Evolutionary conservation across 495 filamentous ascomycete species (phyloP), one percentile per base, ranked within the genome.

Genomic region (Aspergillus sparsus): DNA sequence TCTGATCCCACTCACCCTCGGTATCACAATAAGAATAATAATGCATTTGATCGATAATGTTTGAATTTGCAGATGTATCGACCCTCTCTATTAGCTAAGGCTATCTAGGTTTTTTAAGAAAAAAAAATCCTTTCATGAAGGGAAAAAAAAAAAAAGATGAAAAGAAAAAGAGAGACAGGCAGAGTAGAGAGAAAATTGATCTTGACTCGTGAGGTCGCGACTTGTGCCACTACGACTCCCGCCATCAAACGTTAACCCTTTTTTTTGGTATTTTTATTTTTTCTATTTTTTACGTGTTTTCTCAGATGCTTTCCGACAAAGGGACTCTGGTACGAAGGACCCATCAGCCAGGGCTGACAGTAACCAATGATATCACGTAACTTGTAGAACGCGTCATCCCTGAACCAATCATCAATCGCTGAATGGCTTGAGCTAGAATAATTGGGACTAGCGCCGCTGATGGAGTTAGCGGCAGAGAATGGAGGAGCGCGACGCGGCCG

Each of bases 381-480:
- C 57, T 49, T 41, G 59, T 62, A 64, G 68, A 70, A 65, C 65
- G 68, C 68, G 68, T 68, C 66, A 68, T 63, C 37, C 16, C 12
- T n/a, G 13, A 61, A 41, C 74, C 76, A 75, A 77, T 76, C 68
- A 77, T 52, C 12, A 21, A 35, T 56, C 64, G 64, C 51, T 53
- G 67, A 68, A 68, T 66, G 62, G 68, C 68, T 61, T 71, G 66
- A 70, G 62, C 72, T 68, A 67, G 67, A 62, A 63, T 68, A 63
- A 73, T 70, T 53, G 57, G 69, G 72, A 61, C 63, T 71, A 77
- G 66, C 60, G 71, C 62, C 53, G 65, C 61, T 55, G 69, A 77
- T 78, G 75, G 76, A 76, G 74, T 72, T 77, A 66, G 66, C 68
- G 68, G 67, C 68, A 70, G 61, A 61, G 62, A 61, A 57, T 66